phyloP scores from a whole-genome alignment of 2,329 filamentous ascomycete species.

The Lasiodiplodia citricola region DNA sequence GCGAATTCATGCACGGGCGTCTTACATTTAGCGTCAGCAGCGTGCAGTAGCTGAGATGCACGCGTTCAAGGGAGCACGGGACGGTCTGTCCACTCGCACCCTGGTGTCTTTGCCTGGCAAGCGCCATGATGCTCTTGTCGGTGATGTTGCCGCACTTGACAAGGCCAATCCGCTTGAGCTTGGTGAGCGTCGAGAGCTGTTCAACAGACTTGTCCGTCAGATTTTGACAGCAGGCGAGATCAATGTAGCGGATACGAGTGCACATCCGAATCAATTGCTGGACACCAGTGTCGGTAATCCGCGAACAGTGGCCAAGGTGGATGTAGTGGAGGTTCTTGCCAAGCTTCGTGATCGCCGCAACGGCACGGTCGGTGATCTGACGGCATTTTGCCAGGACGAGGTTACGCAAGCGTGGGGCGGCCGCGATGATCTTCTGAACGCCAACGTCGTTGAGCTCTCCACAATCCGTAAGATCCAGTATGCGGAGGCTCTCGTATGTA shows the following conservation, averaged over 20 bases:
- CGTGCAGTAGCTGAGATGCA: slow-evolving; percentile 94
- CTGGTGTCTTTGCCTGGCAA: slow-evolving; percentile 70
- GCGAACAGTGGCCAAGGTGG: slow-evolving; percentile 89
- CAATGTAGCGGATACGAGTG: slow-evolving; percentile 95
- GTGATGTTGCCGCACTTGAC: slow-evolving; percentile 94
- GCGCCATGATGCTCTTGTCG: slow-evolving; percentile 82
- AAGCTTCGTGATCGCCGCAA: slow-evolving; percentile 83
- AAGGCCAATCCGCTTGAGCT: slow-evolving; percentile 90
- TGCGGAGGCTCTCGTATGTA: slow-evolving; percentile 85
- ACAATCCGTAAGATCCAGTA: slow-evolving; percentile 92
- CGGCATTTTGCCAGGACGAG: slow-evolving; percentile 93
- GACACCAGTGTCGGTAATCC: slow-evolving; percentile 89
- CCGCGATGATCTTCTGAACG: slow-evolving; percentile 84
- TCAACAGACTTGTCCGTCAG: slow-evolving; percentile 87
- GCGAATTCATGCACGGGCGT: slow-evolving; percentile 28
- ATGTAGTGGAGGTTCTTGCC: slow-evolving; percentile 98
- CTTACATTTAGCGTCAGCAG: slow-evolving; percentile 80
- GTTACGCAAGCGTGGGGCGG: slow-evolving; percentile 87
- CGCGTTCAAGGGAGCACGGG: slow-evolving; percentile 79
- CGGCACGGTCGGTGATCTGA: slow-evolving; percentile 86
- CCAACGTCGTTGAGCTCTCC: slow-evolving; percentile 81
- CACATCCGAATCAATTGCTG: slow-evolving; percentile 82
- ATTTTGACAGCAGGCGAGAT: slow-evolving; percentile 90
- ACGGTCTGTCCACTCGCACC: slow-evolving; percentile 61
- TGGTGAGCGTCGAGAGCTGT: slow-evolving; percentile 83